These are phyloP conservation scores for Leptoxyphium fumago DNA, from an alignment of 2,329 filamentous ascomycete species.

Conservation along the genomic window DNA sequence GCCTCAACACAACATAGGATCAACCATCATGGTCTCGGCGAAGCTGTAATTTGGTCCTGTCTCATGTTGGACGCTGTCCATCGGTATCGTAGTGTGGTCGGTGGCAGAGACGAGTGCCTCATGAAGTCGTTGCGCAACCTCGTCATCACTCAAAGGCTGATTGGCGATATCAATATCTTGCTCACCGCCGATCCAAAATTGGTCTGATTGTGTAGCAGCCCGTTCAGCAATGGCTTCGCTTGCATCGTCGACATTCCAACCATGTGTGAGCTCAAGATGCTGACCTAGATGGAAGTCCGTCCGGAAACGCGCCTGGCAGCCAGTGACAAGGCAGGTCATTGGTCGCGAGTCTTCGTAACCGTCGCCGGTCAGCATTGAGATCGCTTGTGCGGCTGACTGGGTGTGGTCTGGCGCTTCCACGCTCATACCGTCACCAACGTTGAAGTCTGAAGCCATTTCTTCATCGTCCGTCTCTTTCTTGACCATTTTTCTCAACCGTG, in stretches of 20 bases:
- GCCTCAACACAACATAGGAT: too few species aligned
- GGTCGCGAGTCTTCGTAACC: slow-evolving; percentile 38
- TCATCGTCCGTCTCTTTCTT: slow-evolving; percentile 12
- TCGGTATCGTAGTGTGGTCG: too few species aligned
- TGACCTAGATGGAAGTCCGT: slow-evolving; percentile 43
- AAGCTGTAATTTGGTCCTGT: too few species aligned
- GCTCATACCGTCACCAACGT: slow-evolving; percentile 23
- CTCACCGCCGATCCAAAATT: slow-evolving; percentile 31
- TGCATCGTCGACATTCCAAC: slow-evolving; percentile 24
- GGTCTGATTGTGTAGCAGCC: slow-evolving; percentile 26
- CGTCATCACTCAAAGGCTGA: neutral
- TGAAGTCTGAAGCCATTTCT: slow-evolving; percentile 6
- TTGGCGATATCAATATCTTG: slow-evolving; percentile 3
- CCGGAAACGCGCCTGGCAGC: slow-evolving; percentile 41
- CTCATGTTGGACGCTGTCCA: too few species aligned
- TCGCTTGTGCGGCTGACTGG: slow-evolving; percentile 3
- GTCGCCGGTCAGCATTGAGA: slow-evolving; percentile 37
- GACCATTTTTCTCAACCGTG: slow-evolving; percentile 21
- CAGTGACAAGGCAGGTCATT: slow-evolving; percentile 36
- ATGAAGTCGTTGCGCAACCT: neutral
- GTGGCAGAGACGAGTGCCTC: neutral
- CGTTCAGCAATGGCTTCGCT: slow-evolving; percentile 23
- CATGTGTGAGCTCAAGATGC: slow-evolving; percentile 36
- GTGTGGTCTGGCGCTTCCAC: slow-evolving; percentile 1
- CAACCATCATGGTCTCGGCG: too few species aligned